phyloP scores from a whole-genome alignment of 2,329 filamentous ascomycete species.

The Phymatotrichopsis omnivora region DNA sequence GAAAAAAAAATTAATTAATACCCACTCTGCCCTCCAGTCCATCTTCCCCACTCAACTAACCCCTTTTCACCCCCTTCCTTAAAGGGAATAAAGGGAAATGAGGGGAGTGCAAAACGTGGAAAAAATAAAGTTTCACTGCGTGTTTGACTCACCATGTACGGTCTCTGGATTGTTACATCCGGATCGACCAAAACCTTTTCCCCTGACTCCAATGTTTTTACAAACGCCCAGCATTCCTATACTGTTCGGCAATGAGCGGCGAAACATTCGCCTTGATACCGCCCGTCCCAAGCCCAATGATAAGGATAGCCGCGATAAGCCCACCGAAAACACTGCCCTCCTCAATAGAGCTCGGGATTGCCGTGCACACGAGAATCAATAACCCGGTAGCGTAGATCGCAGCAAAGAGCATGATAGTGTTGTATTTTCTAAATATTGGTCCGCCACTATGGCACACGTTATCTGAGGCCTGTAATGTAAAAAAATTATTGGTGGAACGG shows the following conservation, averaged over 20 bases:
- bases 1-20: too few species aligned
- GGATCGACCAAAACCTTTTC: slow-evolving; percentile 63
- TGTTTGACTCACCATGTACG: slow-evolving; percentile 59
- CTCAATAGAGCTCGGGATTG: slow-evolving; percentile 53
- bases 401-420: slow-evolving; percentile 58
- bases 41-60: too few species aligned
- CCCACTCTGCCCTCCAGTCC: too few species aligned
- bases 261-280: slow-evolving; percentile 76
- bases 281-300: slow-evolving; percentile 66
- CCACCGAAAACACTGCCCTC: slow-evolving; percentile 49
- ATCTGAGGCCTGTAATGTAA: neutral
- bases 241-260: slow-evolving; percentile 61
- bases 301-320: slow-evolving; percentile 48
- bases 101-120: neutral
- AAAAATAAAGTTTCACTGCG: too few species aligned
- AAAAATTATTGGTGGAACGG: neutral
- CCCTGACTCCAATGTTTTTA: slow-evolving; percentile 47
- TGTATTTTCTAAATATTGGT: slow-evolving; percentile 61
- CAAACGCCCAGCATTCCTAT: slow-evolving; percentile 49
- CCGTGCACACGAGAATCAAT: slow-evolving; percentile 53
- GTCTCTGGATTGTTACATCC: slow-evolving; percentile 54
- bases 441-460: slow-evolving; percentile 41
- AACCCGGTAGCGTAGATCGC: slow-evolving; percentile 56
- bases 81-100: too few species aligned
- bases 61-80: too few species aligned